Conservation (phyloP, 2,329 filamentous ascomycete species). For the Sporothrix protearum region DNA sequence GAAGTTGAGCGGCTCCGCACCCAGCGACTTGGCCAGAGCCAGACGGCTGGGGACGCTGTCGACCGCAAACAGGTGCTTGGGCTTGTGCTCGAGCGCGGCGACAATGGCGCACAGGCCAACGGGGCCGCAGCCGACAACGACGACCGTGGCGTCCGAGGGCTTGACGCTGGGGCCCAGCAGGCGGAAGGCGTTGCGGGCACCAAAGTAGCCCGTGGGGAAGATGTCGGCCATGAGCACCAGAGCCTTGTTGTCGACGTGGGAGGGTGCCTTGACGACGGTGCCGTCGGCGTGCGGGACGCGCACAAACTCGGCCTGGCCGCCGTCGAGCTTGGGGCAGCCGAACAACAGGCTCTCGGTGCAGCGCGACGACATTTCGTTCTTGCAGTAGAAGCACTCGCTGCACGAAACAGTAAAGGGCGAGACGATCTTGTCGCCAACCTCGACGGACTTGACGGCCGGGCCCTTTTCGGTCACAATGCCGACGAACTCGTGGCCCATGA, state of each 20-base stretch:
- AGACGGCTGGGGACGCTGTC: conserved; percentile 74
- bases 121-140: conserved; percentile 80
- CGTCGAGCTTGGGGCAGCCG: conserved; percentile 65
- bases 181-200: conserved; percentile 72
- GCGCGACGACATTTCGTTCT: conserved; percentile 69
- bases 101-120: conserved; percentile 82
- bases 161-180: conserved; percentile 51
- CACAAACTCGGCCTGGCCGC: conserved; percentile 78
- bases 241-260: conserved; percentile 67
- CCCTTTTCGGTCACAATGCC: conserved; percentile 69
- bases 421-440: conserved; percentile 74
- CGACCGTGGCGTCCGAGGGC: conserved; percentile 64
- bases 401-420: conserved; percentile 80
- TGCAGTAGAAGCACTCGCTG: conserved; percentile 80
- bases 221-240: conserved; percentile 90
- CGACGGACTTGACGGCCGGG: conserved; percentile 61
- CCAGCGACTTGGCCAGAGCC: conserved; percentile 66
- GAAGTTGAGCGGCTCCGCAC: conserved; percentile 82
- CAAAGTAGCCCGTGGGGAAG: conserved; percentile 83
- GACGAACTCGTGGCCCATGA: conserved; percentile 84
- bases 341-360: conserved; percentile 70
- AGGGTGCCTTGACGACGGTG: conserved; percentile 71
- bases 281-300: conserved; percentile 77
- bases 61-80: conserved; percentile 72
- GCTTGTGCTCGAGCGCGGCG: conserved; percentile 70